phyloP scores from a whole-genome alignment of 495 filamentous ascomycete species.

The Bacidia gigantensis region DNA sequence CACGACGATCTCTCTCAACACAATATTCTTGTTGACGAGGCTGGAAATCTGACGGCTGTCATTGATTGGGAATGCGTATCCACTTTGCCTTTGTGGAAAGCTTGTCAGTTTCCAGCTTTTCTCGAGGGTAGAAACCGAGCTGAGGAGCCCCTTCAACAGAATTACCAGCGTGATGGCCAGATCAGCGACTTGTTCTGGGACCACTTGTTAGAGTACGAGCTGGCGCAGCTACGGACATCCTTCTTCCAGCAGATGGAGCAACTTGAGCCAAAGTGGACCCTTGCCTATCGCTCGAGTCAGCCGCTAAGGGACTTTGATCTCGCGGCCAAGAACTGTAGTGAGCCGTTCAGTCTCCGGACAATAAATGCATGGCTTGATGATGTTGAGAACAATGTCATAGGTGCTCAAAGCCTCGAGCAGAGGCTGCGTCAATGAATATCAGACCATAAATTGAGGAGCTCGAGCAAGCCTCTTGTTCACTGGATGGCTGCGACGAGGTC shows the following conservation, averaged over 20 bases:
- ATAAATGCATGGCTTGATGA: background rate
- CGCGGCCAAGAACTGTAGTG: background rate
- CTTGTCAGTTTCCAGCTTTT: background rate
- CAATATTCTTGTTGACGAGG: slow-evolving; percentile 38
- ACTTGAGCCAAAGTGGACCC: background rate
- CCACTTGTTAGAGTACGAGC: background rate
- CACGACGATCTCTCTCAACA: slow-evolving; percentile 33
- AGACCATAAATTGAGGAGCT: too few relatives aligned
- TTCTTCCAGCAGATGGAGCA: background rate
- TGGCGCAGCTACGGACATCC: background rate
- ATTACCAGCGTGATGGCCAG: background rate
- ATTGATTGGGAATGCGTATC: slow-evolving; percentile 34
- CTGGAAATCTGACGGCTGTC: slow-evolving; percentile 30
- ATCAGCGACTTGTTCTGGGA: background rate
- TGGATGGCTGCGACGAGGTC: too few relatives aligned
- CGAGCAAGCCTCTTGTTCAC: too few relatives aligned
- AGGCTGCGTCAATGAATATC: too few relatives aligned
- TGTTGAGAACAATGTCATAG: background rate
- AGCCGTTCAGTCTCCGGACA: background rate
- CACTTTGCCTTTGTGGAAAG: background rate
- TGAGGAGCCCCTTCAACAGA: background rate
- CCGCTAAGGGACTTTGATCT: background rate
- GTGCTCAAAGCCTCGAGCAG: too few relatives aligned
- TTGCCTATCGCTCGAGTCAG: background rate
- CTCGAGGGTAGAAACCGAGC: background rate